Evolutionary conservation across 768 basidiomycete species (phyloP), one percentile per base, ranked within the genome.

Genomic region (Astraeus odoratus): DNA sequence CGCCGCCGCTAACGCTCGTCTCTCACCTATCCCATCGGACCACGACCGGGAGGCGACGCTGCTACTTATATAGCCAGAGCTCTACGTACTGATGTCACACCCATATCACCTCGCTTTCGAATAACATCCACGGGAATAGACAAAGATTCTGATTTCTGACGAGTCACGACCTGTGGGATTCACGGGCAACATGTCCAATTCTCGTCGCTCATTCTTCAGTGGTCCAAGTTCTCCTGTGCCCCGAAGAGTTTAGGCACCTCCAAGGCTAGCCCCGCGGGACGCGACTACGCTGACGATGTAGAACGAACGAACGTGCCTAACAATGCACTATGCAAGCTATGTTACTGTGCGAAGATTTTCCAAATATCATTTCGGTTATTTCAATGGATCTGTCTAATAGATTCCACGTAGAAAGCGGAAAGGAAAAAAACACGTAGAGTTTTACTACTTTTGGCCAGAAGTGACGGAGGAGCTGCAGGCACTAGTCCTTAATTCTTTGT

Each of bases 401-500:
- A 9, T 33, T 8, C 18, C 35, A 36, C 16, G 35, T 20, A 4
- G 44, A 42, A 37, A 44, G 48, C 20, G 38, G 44, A 23, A 50
- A 41, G 12, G 43, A 53, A 34, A 30, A 52, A 26, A 15, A 19
- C 25, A 16, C 20, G 7, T 5, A 27, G 8, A 6, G 40, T 34
- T 30, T 13, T 12, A 5, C 49, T 33, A n/a, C 2, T 48, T 33
- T 16, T 49, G 2, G 25, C 22, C 16, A 15, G 51, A 13, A 13
- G 31, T 1, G 37, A 50, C 3, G 47, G 51, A 8, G 44, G 43
- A 2, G 50, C 60, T 4, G 9, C 51, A 12, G 41, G 44, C 29
- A 8, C 33, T 33, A 42, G 50, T 3, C 50, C 61, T 0, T 49
- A 57, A 12, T 24, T 66, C 4, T 24, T n/a, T 64, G 8, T 45